These are phyloP conservation scores for Torulaspora indica DNA, from an alignment of 805 yeast genomes.

Conservation along the genomic window DNA sequence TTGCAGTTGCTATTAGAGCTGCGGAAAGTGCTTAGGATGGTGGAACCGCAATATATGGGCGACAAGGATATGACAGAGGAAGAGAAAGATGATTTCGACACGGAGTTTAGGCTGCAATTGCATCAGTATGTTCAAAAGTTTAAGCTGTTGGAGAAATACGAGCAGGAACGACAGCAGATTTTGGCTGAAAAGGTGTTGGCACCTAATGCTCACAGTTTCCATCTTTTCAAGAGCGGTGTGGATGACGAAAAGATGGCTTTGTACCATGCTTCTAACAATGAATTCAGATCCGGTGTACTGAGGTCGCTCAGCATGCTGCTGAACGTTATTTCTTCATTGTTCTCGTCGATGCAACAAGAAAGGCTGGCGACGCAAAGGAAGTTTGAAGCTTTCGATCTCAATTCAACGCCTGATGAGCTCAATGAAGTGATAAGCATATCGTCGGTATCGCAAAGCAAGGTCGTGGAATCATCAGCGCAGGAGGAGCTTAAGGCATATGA, in stretches of 20 bases:
- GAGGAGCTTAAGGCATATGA: slow-evolving; percentile 37
- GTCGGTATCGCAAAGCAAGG: slow-evolving; percentile 33
- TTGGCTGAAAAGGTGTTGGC: slow-evolving; percentile 24
- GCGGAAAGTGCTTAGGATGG: slow-evolving; percentile 23
- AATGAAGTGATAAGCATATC: slow-evolving; percentile 20
- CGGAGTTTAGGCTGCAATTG: slow-evolving; percentile 48
- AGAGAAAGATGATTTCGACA: slow-evolving; percentile 54
- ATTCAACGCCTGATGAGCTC: slow-evolving; percentile 24
- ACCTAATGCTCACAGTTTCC: slow-evolving; percentile 23
- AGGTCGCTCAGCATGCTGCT: slow-evolving; percentile 45
- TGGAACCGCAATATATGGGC: slow-evolving; percentile 31
- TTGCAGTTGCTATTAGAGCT: slow-evolving; percentile 31
- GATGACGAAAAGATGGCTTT: slow-evolving; percentile 36
- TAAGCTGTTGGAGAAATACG: slow-evolving; percentile 48
- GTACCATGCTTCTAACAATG: slow-evolving; percentile 38
- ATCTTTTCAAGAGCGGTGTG: slow-evolving; percentile 32
- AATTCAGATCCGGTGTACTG: slow-evolving; percentile 47
- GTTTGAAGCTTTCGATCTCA: slow-evolving; percentile 32
- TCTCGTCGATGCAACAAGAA: slow-evolving; percentile 47
- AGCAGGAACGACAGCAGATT: slow-evolving; percentile 40
- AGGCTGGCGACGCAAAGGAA: slow-evolving; percentile 43
- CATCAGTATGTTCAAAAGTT: slow-evolving; percentile 50
- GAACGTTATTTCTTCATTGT: slow-evolving; percentile 41
- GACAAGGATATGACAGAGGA: slow-evolving; percentile 37
- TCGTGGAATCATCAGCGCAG: slow-evolving; percentile 26